Conservation (phyloP, 768 basidiomycete species). For the Plicaturopsis crispa region DNA sequence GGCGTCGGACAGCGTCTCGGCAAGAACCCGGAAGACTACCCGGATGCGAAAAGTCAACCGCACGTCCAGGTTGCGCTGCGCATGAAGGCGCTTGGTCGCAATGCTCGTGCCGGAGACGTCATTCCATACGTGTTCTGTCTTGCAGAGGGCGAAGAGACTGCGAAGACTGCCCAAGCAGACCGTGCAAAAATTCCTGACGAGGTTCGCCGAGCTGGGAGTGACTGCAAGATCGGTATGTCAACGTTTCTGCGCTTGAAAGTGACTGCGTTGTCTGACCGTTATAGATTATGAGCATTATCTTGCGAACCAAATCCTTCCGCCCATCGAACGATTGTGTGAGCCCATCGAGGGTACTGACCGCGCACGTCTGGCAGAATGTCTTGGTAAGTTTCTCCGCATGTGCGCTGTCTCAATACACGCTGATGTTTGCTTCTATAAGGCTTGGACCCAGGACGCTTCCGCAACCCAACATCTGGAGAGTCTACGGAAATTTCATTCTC, state of each 20-base stretch:
- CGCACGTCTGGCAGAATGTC: slow-evolving; percentile 86
- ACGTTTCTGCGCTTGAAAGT: neutral
- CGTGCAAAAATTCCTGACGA: slow-evolving; percentile 93
- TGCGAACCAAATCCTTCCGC: slow-evolving; percentile 86
- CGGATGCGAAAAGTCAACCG: slow-evolving; percentile 90
- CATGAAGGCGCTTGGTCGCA: slow-evolving; percentile 78
- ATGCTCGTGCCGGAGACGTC: slow-evolving; percentile 83
- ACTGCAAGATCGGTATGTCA: slow-evolving; percentile 63
- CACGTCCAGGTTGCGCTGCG: slow-evolving; percentile 95
- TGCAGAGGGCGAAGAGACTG: slow-evolving; percentile 58
- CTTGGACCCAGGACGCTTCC: slow-evolving; percentile 53
- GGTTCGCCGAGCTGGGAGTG: slow-evolving; percentile 56
- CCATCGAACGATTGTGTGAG: slow-evolving; percentile 91
- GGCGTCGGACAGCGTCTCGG: slow-evolving; percentile 65
- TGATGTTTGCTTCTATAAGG: slow-evolving; percentile 28
- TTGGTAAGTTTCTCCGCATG: slow-evolving; percentile 47
- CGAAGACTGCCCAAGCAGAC: slow-evolving; percentile 80
- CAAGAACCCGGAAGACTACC: slow-evolving; percentile 95
- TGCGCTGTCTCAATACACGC: neutral
- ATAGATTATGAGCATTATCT: slow-evolving; percentile 91
- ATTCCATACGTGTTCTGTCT: slow-evolving; percentile 94
- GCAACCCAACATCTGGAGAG: slow-evolving; percentile 26
- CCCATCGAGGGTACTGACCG: slow-evolving; percentile 95
- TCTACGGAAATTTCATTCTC: slow-evolving; percentile 62
- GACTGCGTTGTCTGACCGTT: slow-evolving; percentile 6